Base-by-base conservation (phyloP, 129 eudicot species). In the Glebionis coronaria region DNA sequence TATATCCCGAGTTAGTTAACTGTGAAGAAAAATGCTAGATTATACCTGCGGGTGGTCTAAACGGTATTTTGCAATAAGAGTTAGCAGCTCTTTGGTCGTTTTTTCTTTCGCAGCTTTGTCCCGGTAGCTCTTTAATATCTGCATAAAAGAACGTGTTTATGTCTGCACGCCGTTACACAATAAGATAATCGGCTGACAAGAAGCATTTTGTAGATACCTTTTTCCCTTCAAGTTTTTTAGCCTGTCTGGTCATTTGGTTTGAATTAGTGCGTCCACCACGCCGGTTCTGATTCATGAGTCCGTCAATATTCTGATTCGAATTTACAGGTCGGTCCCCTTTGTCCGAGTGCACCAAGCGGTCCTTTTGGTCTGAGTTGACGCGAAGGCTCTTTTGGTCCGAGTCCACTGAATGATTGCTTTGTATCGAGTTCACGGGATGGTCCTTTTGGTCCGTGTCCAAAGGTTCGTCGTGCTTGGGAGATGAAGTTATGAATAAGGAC, bases 41-140 rank as follows among this genome's bases (percentile, higher is more conserved):
- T 23, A 23, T 23, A 23, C 25, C 49, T 67, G 27, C 15, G 78
- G 35, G 29, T 88, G 90, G 61, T 66, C 79, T 69, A 2, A 45
- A 61, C 77, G 82, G 67, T 78, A 70, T 35, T 82, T 81, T 63
- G 18, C 76, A 28, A 93, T 81, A 81, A 76, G 71, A 23, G 71
- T 57, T 51, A 66, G 29, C 65, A 86, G 65, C 53, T 54, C 42
- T 67, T 71, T 79, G 16, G 77, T 72, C 28, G 95, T 86, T 52
- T 57, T 73, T 28, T 67, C 83, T 66, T 83, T 81, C 27, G 82
- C 83, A 69, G 81, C 90, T 76, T 84, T 93, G 35, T 93, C 95
- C 53, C 75, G 84, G 70, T 89, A 88, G 49, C 90, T 85, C 28
- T 56, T 62, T 77, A 93, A 73, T 75, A 88, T 74, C 97, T 93